Evolutionary conservation across 2,329 filamentous ascomycete species (phyloP).

Genomic region (Arachnomyces sp.): DNA sequence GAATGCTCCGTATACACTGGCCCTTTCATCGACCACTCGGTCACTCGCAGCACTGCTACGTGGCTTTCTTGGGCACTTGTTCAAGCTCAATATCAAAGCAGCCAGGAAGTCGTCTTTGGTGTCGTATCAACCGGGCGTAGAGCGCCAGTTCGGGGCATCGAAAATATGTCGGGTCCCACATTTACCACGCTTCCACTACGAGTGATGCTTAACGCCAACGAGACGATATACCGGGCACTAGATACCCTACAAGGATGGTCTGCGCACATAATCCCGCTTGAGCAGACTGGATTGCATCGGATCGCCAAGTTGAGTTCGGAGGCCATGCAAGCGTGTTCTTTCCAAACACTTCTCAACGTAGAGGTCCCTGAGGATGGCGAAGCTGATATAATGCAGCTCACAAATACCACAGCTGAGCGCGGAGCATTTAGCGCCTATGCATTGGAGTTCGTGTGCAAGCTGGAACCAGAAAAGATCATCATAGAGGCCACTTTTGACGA

Average conservation of each 20-base stretch:
- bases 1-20: background rate
- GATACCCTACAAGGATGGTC: conserved; percentile 47
- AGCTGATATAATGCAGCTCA: too few species aligned
- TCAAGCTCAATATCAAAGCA: conserved; percentile 26
- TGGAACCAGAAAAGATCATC: conserved; percentile 46
- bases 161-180: conserved; percentile 34
- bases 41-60: conserved; percentile 26
- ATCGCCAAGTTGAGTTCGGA: conserved; percentile 44
- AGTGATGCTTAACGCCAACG: conserved; percentile 23
- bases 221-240: conserved; percentile 41
- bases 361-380: background rate
- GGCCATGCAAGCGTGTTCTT: conserved; percentile 29
- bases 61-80: conserved; percentile 35
- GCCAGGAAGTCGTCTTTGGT: conserved; percentile 34
- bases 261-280: conserved; percentile 49
- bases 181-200: conserved; percentile 35
- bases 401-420: too few species aligned
- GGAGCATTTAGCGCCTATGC: conserved; percentile 12
- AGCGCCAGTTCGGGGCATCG: conserved; percentile 28
- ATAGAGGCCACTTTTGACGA: conserved; percentile 61
- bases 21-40: conserved; percentile 2
- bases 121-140: conserved; percentile 36
- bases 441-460: conserved; percentile 58
- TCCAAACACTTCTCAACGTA: conserved; percentile 34
- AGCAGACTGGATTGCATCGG: conserved; percentile 46